Evolutionary conservation across 2,329 filamentous ascomycete genomes (phyloP), one percentile per base, ranked within the genome.

Genomic region (Fusarium austroafricanum): DNA sequence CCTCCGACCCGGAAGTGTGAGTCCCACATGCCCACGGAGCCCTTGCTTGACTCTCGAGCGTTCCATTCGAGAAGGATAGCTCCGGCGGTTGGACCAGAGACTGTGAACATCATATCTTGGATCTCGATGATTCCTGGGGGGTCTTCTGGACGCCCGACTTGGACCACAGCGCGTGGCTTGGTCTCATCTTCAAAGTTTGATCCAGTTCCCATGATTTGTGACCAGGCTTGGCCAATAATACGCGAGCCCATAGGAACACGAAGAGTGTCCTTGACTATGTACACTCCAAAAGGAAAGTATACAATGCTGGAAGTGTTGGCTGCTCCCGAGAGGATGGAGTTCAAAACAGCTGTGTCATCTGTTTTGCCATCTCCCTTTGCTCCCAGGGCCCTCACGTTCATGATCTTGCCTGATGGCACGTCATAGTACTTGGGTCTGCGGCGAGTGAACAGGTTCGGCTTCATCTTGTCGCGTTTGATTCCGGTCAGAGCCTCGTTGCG

Each of bases 341-440:
- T 77, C 23, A 80, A 55, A 5, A 70, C 71, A 10, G 38, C 61
- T 1, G 77, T 75, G 74, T 94, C 92, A 68, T 94, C 92, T 1
- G 89, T 89, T 1, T 77, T 75, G 31, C 90, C 92, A 68, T 95
- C 90, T 71, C 91, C 91, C 82, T 81, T 23, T 17, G 50, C 50
- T 53, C 50, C 86, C 76, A 12, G 84, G 10, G 42, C 44, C 47
- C 62, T 65, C 35, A 45, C 66, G 54, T 64, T 47, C 40, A 55
- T 56, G 52, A 67, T 57, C 38, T 64, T 50, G 17, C 45, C 55
- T 55, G 18, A 26, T 15, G 38, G 17, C 40, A 29, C 45, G 15
- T 64, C 47, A 26, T 63, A 31, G n/a, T 67, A 67, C 51, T 60
- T 64, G 23, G 64, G 64, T 6, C 60, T 39, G 23, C 55, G 55